Percentiles rank a stretch among this genome's conserved stretches.
These are phyloP conservation scores for Syncephalastrum contaminatum DNA, from an alignment of 371 early-diverging fungal genomes.

Conservation along the genomic window DNA sequence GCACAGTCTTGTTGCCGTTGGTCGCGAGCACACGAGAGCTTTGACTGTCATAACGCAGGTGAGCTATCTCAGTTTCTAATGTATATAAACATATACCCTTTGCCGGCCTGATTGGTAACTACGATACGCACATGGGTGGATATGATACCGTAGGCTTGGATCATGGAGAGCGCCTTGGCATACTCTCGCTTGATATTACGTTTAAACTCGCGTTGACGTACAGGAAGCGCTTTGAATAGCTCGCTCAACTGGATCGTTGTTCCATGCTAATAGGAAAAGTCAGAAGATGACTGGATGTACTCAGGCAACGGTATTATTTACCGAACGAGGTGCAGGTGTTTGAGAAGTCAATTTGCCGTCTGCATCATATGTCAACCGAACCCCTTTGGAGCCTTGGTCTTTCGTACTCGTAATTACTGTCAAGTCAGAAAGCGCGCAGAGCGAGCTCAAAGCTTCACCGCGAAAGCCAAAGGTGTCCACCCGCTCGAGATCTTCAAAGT, in stretches of 20 bases:
- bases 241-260: conserved; percentile 80
- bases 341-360: conserved; percentile 50
- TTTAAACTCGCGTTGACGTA: conserved; percentile 85
- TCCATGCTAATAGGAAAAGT: conserved; percentile 50
- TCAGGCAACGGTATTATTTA: conserved; percentile 5
- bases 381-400: conserved; percentile 65
- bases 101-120: conserved; percentile 62
- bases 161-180: conserved; percentile 69
- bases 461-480: conserved; percentile 82
- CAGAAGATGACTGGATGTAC: neutral
- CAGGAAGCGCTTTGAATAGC: conserved; percentile 87
- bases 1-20: conserved; percentile 55
- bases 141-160: conserved; percentile 89
- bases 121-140: conserved; percentile 65
- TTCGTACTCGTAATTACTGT: conserved; percentile 68
- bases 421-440: conserved; percentile 66
- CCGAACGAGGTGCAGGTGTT: conserved; percentile 53
- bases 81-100: conserved; percentile 48
- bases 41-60: conserved; percentile 5
- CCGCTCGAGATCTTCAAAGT: conserved; percentile 67
- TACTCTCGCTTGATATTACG: conserved; percentile 82
- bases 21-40: conserved; percentile 46
- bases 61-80: neutral
- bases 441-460: conserved; percentile 83
- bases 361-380: conserved; percentile 67